phyloP scores from a whole-genome alignment of 139 green algal species.

The Volvox africanus region DNA sequence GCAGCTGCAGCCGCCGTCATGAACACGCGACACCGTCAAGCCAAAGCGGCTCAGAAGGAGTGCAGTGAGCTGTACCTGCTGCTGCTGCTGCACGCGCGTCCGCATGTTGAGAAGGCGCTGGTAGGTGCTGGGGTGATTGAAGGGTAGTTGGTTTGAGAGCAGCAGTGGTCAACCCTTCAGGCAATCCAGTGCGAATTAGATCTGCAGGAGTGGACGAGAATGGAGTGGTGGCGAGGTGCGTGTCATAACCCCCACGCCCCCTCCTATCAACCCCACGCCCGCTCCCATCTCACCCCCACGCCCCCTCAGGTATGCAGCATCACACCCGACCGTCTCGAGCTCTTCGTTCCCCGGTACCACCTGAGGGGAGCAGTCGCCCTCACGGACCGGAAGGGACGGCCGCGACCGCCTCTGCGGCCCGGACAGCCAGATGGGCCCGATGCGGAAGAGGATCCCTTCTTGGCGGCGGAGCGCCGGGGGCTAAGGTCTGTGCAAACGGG shows the following conservation, averaged over 20 bases:
- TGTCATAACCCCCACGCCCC: too few species aligned
- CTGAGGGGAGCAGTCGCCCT: constrained; percentile 60
- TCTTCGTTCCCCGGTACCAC: constrained; percentile 76
- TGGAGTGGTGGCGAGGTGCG: too few species aligned
- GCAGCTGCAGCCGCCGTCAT: constrained; percentile 56
- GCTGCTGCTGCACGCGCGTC: constrained; percentile 69
- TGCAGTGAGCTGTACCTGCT: constrained; percentile 82
- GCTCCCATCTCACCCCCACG: too few species aligned
- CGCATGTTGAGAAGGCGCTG: constrained; percentile 73
- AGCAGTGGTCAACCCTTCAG: too few species aligned
- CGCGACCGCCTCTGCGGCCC: constrained; percentile 39
- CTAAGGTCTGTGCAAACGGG: constrained; percentile 23
- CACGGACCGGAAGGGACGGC: constrained; percentile 59
- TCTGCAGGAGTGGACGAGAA: too few species aligned
- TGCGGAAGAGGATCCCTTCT: constrained; percentile 54
- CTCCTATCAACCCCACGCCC: too few species aligned
- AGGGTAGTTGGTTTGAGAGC: too few species aligned
- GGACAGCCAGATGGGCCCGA: background rate
- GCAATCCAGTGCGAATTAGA: too few species aligned
- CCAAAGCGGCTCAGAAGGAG: constrained; percentile 74
- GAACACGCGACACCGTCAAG: constrained; percentile 72
- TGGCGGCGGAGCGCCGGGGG: constrained; percentile 32
- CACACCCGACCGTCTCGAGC: constrained; percentile 47
- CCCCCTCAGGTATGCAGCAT: constrained; percentile 27
- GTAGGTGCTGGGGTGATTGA: constrained; percentile 38